Evolutionary conservation across 192 early-diverging fungal species (phyloP), one percentile per base, ranked within the genome.

Genomic region (Gryganskiella cystojenkinii): DNA sequence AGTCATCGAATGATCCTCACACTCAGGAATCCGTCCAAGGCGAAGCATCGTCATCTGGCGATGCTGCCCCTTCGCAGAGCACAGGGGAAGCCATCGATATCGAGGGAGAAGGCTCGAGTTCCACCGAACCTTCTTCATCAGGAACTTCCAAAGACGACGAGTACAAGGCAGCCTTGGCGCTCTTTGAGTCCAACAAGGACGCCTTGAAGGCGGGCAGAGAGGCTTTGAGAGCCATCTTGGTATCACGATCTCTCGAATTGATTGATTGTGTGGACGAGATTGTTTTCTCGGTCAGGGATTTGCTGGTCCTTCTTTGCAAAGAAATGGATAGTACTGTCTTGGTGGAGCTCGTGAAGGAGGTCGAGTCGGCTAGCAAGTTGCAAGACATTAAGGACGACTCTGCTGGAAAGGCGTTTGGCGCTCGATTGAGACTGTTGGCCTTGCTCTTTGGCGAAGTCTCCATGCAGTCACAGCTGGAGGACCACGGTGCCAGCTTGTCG

Each of bases 221-320:
- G 3, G 73, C 78, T 34, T 33, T 94, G 28, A 85, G 67, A 43
- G 65, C 61, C 33, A 65, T 70, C 9, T 59, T 80, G 17, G 61
- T 80, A 4, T 17, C 43, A 9, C 30, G 80, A 30, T 56, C 71
- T 50, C 27, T 90, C 54, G 80, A 64, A 47, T 28, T 90, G 28
- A 70, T 89, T 9, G 88, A 87, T 62, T 56, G 74, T 28, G 63
- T 82, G 60, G 90, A 92, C 8, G 88, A 84, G 25, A 79, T 90
- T 33, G 85, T 90, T 14, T 95, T 92, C 70, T 76, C 84, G 28
- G 70, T 93, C 3, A 89, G 89, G 50, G 92, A 93, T 24, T 58
- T 94, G 25, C 63, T 92, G 25, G 82, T 85, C 9, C 67, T 90
- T 13, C 34, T 91, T 17, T 81, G 84, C 45, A 87, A 90, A 63